These are phyloP conservation scores for Periconia sp. DNA, from an alignment of 2,329 filamentous ascomycete species.

Conservation along the genomic window DNA sequence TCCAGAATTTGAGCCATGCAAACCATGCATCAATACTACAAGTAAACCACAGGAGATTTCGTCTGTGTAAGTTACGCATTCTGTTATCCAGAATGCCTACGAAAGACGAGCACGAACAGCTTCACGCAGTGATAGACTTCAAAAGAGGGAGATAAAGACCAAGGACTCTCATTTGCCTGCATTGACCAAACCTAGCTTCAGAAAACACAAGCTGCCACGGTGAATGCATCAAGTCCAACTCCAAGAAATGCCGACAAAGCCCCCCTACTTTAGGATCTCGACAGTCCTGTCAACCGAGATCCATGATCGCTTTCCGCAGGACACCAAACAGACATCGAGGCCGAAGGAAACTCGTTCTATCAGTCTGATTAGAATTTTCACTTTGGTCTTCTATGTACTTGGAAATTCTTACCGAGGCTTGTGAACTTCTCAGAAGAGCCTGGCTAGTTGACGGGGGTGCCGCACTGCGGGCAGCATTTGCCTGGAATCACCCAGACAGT, in stretches of 20 bases:
- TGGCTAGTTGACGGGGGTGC: constrained; percentile 46
- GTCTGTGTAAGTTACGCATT: too few species aligned
- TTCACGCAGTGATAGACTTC: too few species aligned
- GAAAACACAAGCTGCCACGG: constrained; percentile 4
- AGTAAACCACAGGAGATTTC: too few species aligned
- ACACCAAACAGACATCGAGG: constrained; percentile 13
- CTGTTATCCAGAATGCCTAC: too few species aligned
- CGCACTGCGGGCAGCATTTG: constrained; percentile 47
- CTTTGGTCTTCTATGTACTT: too few species aligned
- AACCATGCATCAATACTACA: too few species aligned
- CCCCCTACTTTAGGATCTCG: constrained; percentile 22
- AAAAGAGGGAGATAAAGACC: too few species aligned
- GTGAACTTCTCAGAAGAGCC: constrained; percentile 8
- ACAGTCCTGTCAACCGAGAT: constrained; percentile 11
- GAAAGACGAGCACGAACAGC: too few species aligned
- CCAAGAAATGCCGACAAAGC: constrained; percentile 21
- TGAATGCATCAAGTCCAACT: constrained; percentile 8
- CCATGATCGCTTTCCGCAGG: constrained; percentile 10
- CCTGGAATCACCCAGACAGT: constrained; percentile 50
- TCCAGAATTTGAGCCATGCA: too few species aligned
- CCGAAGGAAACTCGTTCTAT: constrained; percentile 5
- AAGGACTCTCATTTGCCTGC: constrained; percentile 9
- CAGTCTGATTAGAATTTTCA: constrained; percentile 6
- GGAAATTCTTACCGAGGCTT: too few species aligned
- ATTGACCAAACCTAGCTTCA: constrained; percentile 1